A percentile compares a stretch with the other conserved stretches of the same genome.
These are phyloP conservation scores for Canna indica DNA, from an alignment of 176 grass and related monocot species.

Conservation along the genomic window DNA sequence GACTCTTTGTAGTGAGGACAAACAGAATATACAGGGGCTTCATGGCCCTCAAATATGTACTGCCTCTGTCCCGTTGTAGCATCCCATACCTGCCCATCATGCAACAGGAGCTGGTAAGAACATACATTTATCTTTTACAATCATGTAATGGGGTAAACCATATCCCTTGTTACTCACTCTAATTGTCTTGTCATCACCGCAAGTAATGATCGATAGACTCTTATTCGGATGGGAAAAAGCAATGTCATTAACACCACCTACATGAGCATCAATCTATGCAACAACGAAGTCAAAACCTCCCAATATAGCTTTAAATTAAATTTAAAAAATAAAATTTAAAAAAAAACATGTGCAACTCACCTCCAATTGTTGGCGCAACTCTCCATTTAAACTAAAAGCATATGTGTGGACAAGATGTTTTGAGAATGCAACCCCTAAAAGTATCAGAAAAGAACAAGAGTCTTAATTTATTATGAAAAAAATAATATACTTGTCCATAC, in stretches of 20 bases:
- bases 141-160: background rate
- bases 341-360: background rate
- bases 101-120: background rate
- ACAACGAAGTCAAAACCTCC: background rate
- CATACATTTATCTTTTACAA: background rate
- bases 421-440: slow-evolving; percentile 19
- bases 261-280: slow-evolving; percentile 21
- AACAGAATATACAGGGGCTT: slow-evolving; percentile 18
- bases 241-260: slow-evolving; percentile 25
- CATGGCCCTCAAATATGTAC: slow-evolving; percentile 18
- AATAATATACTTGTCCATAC: background rate
- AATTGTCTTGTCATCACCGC: slow-evolving; percentile 25
- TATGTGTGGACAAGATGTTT: slow-evolving; percentile 17
- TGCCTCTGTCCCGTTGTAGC: slow-evolving; percentile 1
- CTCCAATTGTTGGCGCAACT: slow-evolving; percentile 8
- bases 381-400: background rate
- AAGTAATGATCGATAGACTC: slow-evolving; percentile 20
- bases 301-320: background rate
- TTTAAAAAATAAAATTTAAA: too few species aligned
- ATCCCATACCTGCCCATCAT: slow-evolving; percentile 12
- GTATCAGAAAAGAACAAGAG: background rate
- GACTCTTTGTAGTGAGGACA: slow-evolving; percentile 15
- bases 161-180: background rate
- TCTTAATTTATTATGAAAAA: background rate
- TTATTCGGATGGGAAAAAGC: slow-evolving; percentile 18